Percentiles rank a stretch among this genome's conserved stretches.
Evolutionary conservation across 129 eudicot species (phyloP).

Genomic region (Artemisia annua): DNA sequence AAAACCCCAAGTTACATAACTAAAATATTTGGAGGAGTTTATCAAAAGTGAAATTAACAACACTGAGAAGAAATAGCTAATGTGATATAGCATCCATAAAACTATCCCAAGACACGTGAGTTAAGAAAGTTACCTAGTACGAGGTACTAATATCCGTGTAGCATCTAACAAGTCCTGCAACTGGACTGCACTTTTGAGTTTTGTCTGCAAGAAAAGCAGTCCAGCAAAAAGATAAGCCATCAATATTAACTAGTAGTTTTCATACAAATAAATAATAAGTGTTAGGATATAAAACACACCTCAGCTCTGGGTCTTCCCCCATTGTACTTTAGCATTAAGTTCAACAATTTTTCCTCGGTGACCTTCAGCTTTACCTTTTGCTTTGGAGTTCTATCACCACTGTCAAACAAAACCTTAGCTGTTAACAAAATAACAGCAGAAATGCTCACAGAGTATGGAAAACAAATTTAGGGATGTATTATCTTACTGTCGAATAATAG

Average conservation of each 20-base stretch:
- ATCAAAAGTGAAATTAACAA: constrained; percentile 8
- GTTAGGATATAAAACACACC: constrained; percentile 46
- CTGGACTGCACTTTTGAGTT: constrained; percentile 93
- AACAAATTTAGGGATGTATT: constrained; percentile 13
- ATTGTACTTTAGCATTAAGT: constrained; percentile 91
- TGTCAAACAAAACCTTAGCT: constrained; percentile 34
- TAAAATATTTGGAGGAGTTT: not conserved
- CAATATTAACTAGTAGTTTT: not conserved
- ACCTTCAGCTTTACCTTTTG: constrained; percentile 97
- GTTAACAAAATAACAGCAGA: constrained; percentile 1
- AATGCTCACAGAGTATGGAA: constrained; percentile 11
- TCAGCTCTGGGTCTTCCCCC: constrained; percentile 94
- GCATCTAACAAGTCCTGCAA: constrained; percentile 96
- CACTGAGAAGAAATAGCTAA: not conserved
- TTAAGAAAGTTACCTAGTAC: constrained; percentile 54
- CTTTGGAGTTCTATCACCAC: constrained; percentile 99
- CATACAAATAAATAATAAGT: constrained; percentile 1
- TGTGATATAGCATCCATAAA: not conserved
- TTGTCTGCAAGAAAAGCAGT: constrained; percentile 56
- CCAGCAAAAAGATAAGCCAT: constrained; percentile 11
- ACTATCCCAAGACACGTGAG: not conserved
- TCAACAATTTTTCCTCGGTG: constrained; percentile 88
- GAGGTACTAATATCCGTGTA: constrained; percentile 88
- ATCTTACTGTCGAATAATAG: constrained; percentile 92
- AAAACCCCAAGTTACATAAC: not conserved